Evolutionary conservation across 768 basidiomycete species (phyloP).

Genomic region (Leucosporidium yakuticum): DNA sequence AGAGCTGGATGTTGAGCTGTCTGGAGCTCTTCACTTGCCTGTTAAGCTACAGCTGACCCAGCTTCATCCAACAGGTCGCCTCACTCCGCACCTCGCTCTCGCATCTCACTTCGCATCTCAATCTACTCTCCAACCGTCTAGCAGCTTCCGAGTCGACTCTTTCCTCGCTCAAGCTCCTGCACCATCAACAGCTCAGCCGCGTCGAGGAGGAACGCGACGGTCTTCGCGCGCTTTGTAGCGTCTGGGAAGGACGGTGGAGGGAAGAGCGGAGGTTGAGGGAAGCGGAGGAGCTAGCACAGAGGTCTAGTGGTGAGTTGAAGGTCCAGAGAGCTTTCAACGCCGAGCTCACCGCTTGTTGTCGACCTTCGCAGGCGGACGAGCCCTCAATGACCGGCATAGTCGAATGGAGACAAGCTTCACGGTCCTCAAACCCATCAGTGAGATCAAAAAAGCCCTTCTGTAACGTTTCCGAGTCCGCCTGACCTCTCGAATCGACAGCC

Average conservation of each 20-base stretch:
- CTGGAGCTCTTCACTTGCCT: not conserved
- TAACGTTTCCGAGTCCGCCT: too few species aligned
- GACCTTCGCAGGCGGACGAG: not conserved
- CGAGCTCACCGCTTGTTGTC: too few species aligned
- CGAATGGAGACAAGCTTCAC: not conserved
- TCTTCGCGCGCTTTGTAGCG: not conserved
- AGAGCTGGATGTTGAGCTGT: not conserved
- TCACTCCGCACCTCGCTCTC: slow-evolving; percentile 14
- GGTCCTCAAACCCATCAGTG: not conserved
- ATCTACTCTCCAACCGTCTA: slow-evolving; percentile 6
- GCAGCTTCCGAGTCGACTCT: slow-evolving; percentile 5
- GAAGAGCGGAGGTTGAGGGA: slow-evolving; percentile 12
- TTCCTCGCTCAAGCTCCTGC: not conserved
- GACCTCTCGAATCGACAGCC: too few species aligned
- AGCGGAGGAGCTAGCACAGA: slow-evolving; percentile 11
- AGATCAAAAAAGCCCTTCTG: not conserved
- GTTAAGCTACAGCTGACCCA: not conserved
- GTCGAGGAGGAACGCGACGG: not conserved
- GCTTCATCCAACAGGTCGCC: not conserved
- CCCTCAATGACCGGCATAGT: not conserved
- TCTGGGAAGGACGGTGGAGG: slow-evolving; percentile 24
- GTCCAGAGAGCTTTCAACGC: not conserved
- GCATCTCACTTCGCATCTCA: slow-evolving; percentile 13
- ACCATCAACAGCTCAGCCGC: not conserved
- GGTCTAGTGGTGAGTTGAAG: not conserved